A percentile compares a stretch with the other conserved stretches of the same genome.
Conservation (phyloP, 805 yeast species). For the Scheffersomyces stipitis region DNA sequence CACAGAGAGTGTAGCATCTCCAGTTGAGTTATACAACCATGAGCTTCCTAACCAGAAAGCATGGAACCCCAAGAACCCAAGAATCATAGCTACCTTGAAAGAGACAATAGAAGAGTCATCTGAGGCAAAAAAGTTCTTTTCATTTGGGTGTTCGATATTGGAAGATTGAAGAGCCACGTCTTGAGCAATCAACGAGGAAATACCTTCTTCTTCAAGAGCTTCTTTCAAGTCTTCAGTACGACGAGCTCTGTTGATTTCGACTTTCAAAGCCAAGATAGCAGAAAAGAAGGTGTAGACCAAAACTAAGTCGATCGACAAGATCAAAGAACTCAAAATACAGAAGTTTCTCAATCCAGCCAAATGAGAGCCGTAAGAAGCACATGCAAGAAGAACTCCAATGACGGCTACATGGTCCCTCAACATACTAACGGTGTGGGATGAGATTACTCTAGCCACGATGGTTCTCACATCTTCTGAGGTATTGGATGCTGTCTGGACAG, state of each 20-base stretch:
- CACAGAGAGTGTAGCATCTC: slow-evolving; percentile 4
- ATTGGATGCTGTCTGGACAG: slow-evolving; percentile 44
- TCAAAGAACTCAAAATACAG: slow-evolving; percentile 69
- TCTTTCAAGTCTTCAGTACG: slow-evolving; percentile 73
- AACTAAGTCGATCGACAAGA: slow-evolving; percentile 68
- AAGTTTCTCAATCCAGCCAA: slow-evolving; percentile 78
- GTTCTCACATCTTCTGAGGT: slow-evolving; percentile 40
- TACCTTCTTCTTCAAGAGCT: slow-evolving; percentile 91
- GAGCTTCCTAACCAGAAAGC: slow-evolving; percentile 68
- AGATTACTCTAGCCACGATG: slow-evolving; percentile 42
- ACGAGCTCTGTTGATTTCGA: slow-evolving; percentile 84
- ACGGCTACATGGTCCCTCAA: slow-evolving; percentile 77
- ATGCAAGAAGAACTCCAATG: slow-evolving; percentile 65
- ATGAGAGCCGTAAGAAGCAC: slow-evolving; percentile 62
- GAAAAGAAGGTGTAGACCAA: slow-evolving; percentile 79
- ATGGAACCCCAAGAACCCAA: slow-evolving; percentile 61
- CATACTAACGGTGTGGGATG: slow-evolving; percentile 48
- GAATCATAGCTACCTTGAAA: slow-evolving; percentile 60
- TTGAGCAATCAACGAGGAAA: slow-evolving; percentile 66
- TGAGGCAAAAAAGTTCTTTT: slow-evolving; percentile 22
- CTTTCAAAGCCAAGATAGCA: slow-evolving; percentile 80
- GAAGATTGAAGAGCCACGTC: slow-evolving; percentile 56
- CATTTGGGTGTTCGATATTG: slow-evolving; percentile 35
- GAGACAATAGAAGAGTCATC: slow-evolving; percentile 41
- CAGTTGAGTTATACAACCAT: slow-evolving; percentile 51